These are phyloP conservation scores for Cydonia oblonga DNA, from an alignment of 331 rosid genomes.

Conservation along the genomic window DNA sequence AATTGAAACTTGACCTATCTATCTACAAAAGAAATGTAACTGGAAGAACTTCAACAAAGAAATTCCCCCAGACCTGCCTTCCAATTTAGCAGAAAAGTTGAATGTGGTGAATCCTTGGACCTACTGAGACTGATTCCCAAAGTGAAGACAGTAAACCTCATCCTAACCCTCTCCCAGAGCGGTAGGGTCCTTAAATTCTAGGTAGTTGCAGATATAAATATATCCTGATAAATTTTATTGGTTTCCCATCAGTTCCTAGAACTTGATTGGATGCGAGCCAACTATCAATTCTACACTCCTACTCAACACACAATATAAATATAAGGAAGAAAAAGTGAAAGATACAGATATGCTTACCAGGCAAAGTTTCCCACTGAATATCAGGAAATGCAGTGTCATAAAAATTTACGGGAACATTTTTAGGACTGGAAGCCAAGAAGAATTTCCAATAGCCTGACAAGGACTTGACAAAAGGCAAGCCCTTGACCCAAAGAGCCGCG, in stretches of 20 bases:
- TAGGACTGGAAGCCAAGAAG: conserved; percentile 55
- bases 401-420: conserved; percentile 50
- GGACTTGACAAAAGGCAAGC: conserved; percentile 70
- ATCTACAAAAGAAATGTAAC: no score
- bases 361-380: conserved; percentile 61
- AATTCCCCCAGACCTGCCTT: no score
- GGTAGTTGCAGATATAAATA: neutral
- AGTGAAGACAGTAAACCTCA: neutral
- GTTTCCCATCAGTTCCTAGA: neutral
- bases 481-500: conserved; percentile 74
- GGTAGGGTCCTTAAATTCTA: neutral
- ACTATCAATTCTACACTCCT: neutral
- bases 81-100: no score
- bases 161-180: neutral
- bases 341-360: conserved; percentile 39
- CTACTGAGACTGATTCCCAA: no score
- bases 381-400: conserved; percentile 47
- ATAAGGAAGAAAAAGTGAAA: neutral
- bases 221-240: neutral
- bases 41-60: no score
- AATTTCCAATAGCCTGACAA: conserved; percentile 90
- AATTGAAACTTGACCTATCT: no score
- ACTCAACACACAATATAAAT: neutral
- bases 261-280: neutral
- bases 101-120: no score